A percentile compares a stretch with the other conserved stretches of the same genome.
Conservation (phyloP, 306 rosid species). For the Amphicarpaea edgeworthii region DNA sequence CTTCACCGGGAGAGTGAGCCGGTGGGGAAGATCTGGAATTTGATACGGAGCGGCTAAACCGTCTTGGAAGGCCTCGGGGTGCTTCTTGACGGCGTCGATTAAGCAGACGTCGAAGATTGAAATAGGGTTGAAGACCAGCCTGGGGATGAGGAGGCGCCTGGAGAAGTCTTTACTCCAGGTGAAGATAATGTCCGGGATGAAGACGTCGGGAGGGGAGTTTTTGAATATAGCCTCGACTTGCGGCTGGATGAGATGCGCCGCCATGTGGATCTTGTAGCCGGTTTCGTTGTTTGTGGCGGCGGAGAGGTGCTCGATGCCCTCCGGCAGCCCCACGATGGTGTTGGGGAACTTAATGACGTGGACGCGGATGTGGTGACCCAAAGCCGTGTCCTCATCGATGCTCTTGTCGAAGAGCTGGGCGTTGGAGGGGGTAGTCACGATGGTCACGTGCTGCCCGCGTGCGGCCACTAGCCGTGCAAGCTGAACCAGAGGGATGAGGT, state of each 20-base stretch:
- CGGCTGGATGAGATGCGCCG: constrained; percentile 7
- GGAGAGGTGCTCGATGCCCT: constrained; percentile 38
- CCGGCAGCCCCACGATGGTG: constrained; percentile 33
- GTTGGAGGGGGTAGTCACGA: constrained; percentile 49
- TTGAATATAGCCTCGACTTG: constrained; percentile 8
- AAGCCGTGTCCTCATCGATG: constrained; percentile 14
- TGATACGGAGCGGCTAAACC: too few relatives aligned
- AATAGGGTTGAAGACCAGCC: constrained; percentile 45
- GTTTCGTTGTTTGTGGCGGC: constrained; percentile 21
- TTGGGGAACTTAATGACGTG: constrained; percentile 39
- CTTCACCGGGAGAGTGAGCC: constrained; percentile 14
- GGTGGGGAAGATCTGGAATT: constrained; percentile 47
- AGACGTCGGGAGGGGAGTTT: constrained; percentile 33
- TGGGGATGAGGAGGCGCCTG: not conserved
- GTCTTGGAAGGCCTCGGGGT: constrained; percentile 31
- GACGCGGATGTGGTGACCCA: not conserved
- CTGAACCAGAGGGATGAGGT: constrained; percentile 49
- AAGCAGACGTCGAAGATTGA: constrained; percentile 42
- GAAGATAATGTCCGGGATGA: constrained; percentile 44
- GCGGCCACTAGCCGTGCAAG: constrained; percentile 44
- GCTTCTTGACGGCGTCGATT: constrained; percentile 31
- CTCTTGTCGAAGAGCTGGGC: constrained; percentile 35
- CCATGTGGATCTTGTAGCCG: constrained; percentile 38
- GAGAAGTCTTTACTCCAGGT: constrained; percentile 40
- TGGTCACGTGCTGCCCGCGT: constrained; percentile 46